A percentile compares a stretch with the other conserved stretches of the same genome.
Conservation (phyloP, 441 rosid genomes). For the Arabidopsis hybrid region DNA sequence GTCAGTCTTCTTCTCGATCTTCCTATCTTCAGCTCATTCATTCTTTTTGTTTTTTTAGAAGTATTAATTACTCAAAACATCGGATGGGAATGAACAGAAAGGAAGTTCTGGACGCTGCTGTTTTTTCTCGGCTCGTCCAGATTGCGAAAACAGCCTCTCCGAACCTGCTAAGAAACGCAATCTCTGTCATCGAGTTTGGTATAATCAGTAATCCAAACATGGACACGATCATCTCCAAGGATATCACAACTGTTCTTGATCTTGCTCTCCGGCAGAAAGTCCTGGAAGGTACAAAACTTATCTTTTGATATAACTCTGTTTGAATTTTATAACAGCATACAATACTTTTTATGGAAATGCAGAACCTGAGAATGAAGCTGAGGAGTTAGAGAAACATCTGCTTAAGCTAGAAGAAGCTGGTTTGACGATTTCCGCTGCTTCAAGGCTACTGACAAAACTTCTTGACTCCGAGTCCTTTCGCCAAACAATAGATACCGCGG, state of each 20-base stretch:
- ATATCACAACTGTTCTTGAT: constrained; percentile 64
- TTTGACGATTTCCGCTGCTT: constrained; percentile 69
- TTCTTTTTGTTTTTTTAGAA: not conserved
- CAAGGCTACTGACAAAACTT: constrained; percentile 72
- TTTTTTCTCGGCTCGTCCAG: constrained; percentile 62
- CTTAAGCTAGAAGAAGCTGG: constrained; percentile 82
- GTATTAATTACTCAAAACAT: constrained; percentile 27
- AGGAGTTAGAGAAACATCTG: constrained; percentile 62
- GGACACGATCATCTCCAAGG: constrained; percentile 52
- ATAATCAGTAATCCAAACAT: constrained; percentile 52
- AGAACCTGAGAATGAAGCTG: constrained; percentile 58
- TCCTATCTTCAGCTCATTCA: not conserved
- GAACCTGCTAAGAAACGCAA: constrained; percentile 68
- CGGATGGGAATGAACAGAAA: constrained; percentile 45
- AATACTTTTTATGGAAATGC: constrained; percentile 40
- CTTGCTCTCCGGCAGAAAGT: constrained; percentile 65
- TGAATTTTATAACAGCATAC: constrained; percentile 7
- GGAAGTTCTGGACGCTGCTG: constrained; percentile 56
- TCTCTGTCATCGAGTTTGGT: constrained; percentile 70
- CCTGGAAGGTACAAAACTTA: constrained; percentile 54
- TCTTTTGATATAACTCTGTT: not conserved
- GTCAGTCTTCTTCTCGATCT: constrained; percentile 43
- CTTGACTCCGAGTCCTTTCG: constrained; percentile 68
- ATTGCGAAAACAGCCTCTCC: constrained; percentile 66
- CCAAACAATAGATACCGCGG: constrained; percentile 42